Conservation (phyloP, 2,329 filamentous ascomycete genomes). For the Stagonosporopsis cucurbitacearum region DNA sequence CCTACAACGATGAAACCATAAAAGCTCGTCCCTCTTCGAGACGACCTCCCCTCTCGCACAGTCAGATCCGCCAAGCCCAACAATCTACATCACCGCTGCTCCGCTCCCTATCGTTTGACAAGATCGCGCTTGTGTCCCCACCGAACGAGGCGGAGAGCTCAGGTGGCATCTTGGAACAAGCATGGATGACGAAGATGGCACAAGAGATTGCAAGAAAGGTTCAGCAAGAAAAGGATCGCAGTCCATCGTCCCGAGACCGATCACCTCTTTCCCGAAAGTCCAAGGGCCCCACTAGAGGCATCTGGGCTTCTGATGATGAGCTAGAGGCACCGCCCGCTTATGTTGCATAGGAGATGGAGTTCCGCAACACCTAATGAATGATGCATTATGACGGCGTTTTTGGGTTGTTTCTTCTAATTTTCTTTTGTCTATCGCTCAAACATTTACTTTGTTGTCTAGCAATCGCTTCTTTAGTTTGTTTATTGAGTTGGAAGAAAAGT, state of each 20-base stretch:
- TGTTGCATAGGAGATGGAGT: conserved; percentile 32
- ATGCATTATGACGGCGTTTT: conserved; percentile 19
- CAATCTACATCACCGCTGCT: conserved; percentile 46
- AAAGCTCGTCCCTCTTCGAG: conserved; percentile 24
- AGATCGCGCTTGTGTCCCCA: conserved; percentile 28
- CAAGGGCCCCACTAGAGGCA: conserved; percentile 26
- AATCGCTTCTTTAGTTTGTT: conserved; percentile 2
- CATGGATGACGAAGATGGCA: conserved; percentile 92
- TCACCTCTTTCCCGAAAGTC: conserved; percentile 17
- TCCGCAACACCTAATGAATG: conserved; percentile 15
- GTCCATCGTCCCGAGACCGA: conserved; percentile 6
- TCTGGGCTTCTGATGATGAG: conserved; percentile 33
- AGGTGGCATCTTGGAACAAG: conserved; percentile 72
- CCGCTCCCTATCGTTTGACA: conserved; percentile 37
- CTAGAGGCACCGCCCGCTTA: conserved; percentile 45
- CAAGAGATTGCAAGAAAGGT: conserved; percentile 87
- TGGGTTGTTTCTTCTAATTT: not conserved
- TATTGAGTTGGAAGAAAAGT: conserved; percentile 10
- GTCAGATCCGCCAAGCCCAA: conserved; percentile 39
- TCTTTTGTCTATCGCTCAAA: conserved; percentile 8
- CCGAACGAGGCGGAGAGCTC: conserved; percentile 34
- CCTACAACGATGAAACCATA: conserved; percentile 10
- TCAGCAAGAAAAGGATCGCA: conserved; percentile 76
- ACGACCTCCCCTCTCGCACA: conserved; percentile 40
- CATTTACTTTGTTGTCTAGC: conserved; percentile 9